phyloP scores from a whole-genome alignment of 768 basidiomycete genomes.

The Mycena capillaripes region DNA sequence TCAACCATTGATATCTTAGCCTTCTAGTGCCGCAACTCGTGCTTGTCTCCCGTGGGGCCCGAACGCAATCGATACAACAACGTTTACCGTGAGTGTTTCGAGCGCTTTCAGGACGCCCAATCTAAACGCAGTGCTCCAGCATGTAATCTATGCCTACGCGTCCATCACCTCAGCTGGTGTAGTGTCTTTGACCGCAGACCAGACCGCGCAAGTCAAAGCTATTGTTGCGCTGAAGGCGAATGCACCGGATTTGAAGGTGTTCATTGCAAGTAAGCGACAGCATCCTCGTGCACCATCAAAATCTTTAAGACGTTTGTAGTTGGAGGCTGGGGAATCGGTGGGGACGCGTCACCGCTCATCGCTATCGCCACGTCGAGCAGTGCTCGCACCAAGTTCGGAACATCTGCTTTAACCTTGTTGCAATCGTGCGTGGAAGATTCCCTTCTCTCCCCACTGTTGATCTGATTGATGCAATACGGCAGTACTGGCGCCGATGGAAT shows the following conservation, averaged over 20 bases:
- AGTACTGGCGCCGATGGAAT: slow-evolving; percentile 22
- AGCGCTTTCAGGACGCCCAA: no score
- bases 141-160: neutral
- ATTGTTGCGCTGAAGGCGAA: neutral
- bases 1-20: no score
- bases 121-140: neutral
- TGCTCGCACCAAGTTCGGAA: slow-evolving; percentile 17
- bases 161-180: neutral
- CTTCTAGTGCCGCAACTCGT: neutral
- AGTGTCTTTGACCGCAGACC: neutral
- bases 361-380: slow-evolving; percentile 15
- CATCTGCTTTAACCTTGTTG: slow-evolving; percentile 4
- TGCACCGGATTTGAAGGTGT: neutral
- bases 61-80: neutral
- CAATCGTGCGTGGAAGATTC: slow-evolving; percentile 23
- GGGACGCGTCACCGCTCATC: slow-evolving; percentile 8
- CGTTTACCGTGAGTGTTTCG: neutral
- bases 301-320: neutral
- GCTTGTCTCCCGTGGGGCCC: neutral
- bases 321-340: slow-evolving; percentile 26
- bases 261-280: slow-evolving; percentile 1
- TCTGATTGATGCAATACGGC: neutral
- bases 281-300: no score
- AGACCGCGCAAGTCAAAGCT: neutral
- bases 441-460: no score